A percentile compares a stretch with the other conserved stretches of the same genome.
Conservation (phyloP, 2,329 filamentous ascomycete genomes). For the Nemania abortiva region DNA sequence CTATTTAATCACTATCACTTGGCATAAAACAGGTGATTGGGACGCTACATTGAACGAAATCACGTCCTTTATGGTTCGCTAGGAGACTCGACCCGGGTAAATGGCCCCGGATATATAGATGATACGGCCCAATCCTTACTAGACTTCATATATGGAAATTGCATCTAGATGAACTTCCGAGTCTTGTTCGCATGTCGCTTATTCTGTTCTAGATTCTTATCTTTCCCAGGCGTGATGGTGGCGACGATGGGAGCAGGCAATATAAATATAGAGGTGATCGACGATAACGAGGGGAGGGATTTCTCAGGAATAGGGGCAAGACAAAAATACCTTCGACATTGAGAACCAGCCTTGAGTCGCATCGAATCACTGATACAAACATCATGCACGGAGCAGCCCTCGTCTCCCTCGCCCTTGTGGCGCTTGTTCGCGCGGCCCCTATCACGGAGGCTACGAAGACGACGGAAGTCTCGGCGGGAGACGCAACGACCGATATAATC, state of each 20-base stretch:
- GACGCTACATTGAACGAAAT: slow-evolving; percentile 18
- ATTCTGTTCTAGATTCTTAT: slow-evolving; percentile 39
- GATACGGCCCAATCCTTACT: slow-evolving; percentile 43
- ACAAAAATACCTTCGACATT: not conserved
- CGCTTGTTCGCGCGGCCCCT: slow-evolving; percentile 46
- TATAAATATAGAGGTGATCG: slow-evolving; percentile 41
- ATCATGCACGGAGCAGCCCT: slow-evolving; percentile 46
- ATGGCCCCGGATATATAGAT: slow-evolving; percentile 49
- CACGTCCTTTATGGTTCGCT: slow-evolving; percentile 39
- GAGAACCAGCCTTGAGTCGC: slow-evolving; percentile 13
- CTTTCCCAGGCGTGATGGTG: slow-evolving; percentile 38
- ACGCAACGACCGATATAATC: slow-evolving; percentile 43
- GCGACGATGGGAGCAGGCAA: slow-evolving; percentile 27
- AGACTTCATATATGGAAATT: slow-evolving; percentile 50
- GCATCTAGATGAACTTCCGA: slow-evolving; percentile 47
- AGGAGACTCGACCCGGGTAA: slow-evolving; percentile 51
- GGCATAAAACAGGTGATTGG: slow-evolving; percentile 30
- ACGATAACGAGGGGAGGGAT: slow-evolving; percentile 24
- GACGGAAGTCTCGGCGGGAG: slow-evolving; percentile 38
- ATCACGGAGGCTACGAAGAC: slow-evolving; percentile 45
- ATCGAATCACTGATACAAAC: slow-evolving; percentile 8
- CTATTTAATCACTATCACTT: slow-evolving; percentile 33
- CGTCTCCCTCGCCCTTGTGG: slow-evolving; percentile 48
- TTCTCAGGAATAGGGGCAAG: slow-evolving; percentile 15
- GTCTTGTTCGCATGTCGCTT: slow-evolving; percentile 31